phyloP scores from a whole-genome alignment of 2,329 filamentous ascomycete species.

The Hymenoscyphus repandus region DNA sequence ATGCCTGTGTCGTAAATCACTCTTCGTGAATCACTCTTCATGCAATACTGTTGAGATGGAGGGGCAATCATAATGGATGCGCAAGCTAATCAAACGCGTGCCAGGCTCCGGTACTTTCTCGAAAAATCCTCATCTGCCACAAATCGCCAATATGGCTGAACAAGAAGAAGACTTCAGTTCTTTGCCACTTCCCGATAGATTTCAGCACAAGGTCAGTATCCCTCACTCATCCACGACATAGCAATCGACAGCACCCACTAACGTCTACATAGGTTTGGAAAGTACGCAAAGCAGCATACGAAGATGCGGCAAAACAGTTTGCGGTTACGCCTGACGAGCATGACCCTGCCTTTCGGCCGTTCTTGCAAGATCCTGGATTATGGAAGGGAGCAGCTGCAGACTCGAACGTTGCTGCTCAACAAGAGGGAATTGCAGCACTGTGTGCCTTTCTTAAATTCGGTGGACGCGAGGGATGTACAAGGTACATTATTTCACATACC shows the following conservation, averaged over 20 bases:
- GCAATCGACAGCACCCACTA: neutral
- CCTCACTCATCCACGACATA: constrained; percentile 1
- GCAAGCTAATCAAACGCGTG: constrained; percentile 28
- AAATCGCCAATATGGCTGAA: constrained; percentile 60
- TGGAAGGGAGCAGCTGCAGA: constrained; percentile 93
- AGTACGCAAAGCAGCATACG: constrained; percentile 90
- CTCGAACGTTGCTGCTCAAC: constrained; percentile 94
- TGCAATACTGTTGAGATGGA: constrained; percentile 15
- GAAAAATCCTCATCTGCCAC: constrained; percentile 13
- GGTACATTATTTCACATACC: constrained; percentile 38
- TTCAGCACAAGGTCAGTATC: constrained; percentile 66
- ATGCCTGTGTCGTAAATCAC: no score
- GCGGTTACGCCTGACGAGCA: constrained; percentile 78
- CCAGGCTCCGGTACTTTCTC: constrained; percentile 14
- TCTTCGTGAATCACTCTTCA: no score
- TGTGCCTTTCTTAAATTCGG: constrained; percentile 92
- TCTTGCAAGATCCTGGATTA: constrained; percentile 74
- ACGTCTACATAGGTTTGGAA: constrained; percentile 70
- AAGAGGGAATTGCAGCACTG: constrained; percentile 82
- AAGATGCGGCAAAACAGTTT: constrained; percentile 85
- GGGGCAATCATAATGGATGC: constrained; percentile 15
- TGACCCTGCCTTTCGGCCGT: constrained; percentile 81
- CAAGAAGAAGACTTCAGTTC: constrained; percentile 77
- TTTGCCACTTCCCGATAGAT: constrained; percentile 73
- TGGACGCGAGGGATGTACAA: constrained; percentile 69